Conservation (phyloP, 805 yeast genomes). For the Starmerella floricola region DNA sequence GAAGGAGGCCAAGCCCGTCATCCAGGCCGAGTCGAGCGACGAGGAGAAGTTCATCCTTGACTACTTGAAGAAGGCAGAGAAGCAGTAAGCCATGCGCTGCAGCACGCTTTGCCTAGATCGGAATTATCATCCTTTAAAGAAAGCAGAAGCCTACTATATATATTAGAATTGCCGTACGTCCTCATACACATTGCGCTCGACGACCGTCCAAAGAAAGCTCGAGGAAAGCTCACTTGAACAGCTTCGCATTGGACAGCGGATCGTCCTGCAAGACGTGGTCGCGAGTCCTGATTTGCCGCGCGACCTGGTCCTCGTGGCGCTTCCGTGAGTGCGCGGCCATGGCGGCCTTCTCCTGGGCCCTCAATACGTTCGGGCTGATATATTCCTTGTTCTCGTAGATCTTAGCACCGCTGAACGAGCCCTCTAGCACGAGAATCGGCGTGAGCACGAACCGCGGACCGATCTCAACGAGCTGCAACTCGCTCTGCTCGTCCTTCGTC, state of each 20-base stretch:
- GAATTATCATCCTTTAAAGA: no score
- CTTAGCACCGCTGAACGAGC: conserved; percentile 95
- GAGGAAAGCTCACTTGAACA: conserved; percentile 42
- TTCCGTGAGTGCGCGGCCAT: conserved; percentile 67
- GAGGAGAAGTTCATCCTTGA: conserved; percentile 75
- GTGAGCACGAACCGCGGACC: conserved; percentile 96
- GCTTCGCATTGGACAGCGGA: conserved; percentile 66
- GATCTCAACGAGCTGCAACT: conserved; percentile 75
- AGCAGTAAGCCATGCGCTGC: conserved; percentile 18
- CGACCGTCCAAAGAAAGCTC: background rate
- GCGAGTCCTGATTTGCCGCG: conserved; percentile 63
- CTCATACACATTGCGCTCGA: no score
- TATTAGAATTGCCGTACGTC: background rate
- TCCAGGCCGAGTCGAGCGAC: conserved; percentile 70
- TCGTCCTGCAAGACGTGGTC: conserved; percentile 60
- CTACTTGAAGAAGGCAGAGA: conserved; percentile 44
- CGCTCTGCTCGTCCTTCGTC: conserved; percentile 34
- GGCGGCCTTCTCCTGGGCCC: conserved; percentile 74
- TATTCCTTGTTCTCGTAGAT: conserved; percentile 94
- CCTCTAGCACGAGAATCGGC: conserved; percentile 80
- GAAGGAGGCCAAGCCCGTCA: conserved; percentile 45
- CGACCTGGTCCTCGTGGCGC: conserved; percentile 68
- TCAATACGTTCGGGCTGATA: conserved; percentile 87
- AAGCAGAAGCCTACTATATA: background rate
- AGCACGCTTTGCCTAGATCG: no score